phyloP scores from a whole-genome alignment of 192 early-diverging fungal genomes.

The Backusella tarrabulga region DNA sequence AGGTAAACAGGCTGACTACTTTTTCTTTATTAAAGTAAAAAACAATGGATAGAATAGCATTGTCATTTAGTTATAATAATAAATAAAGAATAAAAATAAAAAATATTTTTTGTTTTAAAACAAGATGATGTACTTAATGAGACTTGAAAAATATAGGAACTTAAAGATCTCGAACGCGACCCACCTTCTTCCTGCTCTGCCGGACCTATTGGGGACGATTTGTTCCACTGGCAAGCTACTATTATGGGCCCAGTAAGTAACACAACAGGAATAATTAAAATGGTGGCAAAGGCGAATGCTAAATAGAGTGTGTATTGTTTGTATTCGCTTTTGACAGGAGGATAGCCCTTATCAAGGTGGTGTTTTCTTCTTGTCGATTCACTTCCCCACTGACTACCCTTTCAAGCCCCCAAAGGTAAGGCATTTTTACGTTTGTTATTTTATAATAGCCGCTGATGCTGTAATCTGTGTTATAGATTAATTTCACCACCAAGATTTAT shows the following conservation, averaged over 20 bases:
- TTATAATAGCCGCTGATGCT: not conserved
- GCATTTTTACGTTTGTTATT: not conserved
- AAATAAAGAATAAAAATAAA: not conserved
- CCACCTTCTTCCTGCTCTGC: constrained; percentile 98
- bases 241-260: constrained; percentile 94
- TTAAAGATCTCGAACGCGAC: constrained; percentile 95
- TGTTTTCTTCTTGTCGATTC: constrained; percentile 97
- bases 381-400: constrained; percentile 98
- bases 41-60: not conserved
- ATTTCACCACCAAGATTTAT: constrained; percentile 96
- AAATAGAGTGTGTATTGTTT: not conserved
- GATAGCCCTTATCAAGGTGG: constrained; percentile 94
- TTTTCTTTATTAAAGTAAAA: not conserved
- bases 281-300: not conserved
- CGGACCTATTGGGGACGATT: constrained; percentile 90
- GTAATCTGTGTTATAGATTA: constrained; percentile 55
- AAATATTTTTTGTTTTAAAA: not conserved
- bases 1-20: constrained; percentile 59
- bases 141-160: constrained; percentile 60
- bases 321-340: constrained; percentile 45
- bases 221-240: constrained; percentile 97
- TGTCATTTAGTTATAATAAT: not conserved
- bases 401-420: constrained; percentile 97
- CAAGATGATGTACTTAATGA: constrained; percentile 1
- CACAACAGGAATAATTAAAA: not conserved